These are phyloP conservation scores for Mortierella sp. DNA, from an alignment of 371 early-diverging fungal species.

Conservation along the genomic window DNA sequence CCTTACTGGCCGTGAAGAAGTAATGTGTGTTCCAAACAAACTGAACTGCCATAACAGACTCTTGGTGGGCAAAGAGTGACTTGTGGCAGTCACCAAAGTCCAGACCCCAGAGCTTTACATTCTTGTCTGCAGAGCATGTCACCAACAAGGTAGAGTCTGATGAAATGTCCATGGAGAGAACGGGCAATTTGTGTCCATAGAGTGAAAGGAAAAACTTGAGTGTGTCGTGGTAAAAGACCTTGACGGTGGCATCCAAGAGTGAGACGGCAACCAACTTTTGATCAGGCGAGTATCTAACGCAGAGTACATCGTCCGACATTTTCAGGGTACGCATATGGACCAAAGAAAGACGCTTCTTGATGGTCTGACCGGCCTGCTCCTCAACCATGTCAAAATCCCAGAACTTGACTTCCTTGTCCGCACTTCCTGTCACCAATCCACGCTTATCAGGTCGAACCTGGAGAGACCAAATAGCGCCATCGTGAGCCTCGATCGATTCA, in stretches of 20 bases:
- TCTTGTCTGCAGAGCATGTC: constrained; percentile 95
- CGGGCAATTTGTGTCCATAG: constrained; percentile 98
- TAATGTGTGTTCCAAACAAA: constrained; percentile 96
- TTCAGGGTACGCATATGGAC: constrained; percentile 90
- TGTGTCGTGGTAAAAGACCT: constrained; percentile 94
- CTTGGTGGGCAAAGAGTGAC: constrained; percentile 93
- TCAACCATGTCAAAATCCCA: constrained; percentile 88
- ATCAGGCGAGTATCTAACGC: constrained; percentile 86
- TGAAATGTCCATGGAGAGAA: constrained; percentile 95
- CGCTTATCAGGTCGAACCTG: constrained; percentile 88
- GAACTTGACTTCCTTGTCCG: constrained; percentile 96
- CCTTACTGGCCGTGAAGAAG: constrained; percentile 91
- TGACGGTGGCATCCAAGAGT: constrained; percentile 93
- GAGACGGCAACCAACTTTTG: constrained; percentile 90
- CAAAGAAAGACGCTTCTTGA: constrained; percentile 73
- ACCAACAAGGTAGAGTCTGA: constrained; percentile 90
- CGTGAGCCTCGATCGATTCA: constrained; percentile 90
- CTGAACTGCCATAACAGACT: constrained; percentile 85
- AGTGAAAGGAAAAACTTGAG: constrained; percentile 95
- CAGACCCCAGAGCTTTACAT: constrained; percentile 97
- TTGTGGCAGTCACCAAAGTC: constrained; percentile 99
- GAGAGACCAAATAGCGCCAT: constrained; percentile 88
- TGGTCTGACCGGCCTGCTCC: constrained; percentile 32
- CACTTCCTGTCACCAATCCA: constrained; percentile 92
- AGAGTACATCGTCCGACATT: constrained; percentile 93